Evolutionary conservation across 176 grass and related monocot genomes (phyloP).

Genomic region (Zea luxurians): DNA sequence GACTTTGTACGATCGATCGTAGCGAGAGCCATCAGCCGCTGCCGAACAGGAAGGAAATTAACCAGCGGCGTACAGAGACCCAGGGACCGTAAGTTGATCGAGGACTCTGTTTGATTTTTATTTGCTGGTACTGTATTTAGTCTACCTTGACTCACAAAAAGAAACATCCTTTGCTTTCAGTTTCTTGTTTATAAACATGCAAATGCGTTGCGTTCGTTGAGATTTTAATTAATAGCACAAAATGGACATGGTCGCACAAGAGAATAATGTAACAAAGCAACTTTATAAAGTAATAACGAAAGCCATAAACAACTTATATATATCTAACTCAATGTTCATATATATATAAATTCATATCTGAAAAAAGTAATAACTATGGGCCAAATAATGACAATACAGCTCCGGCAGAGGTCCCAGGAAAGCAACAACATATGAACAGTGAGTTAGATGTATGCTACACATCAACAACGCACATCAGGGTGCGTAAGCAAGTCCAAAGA

Average conservation of each 20-base stretch:
- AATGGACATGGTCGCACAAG: too few relatives aligned
- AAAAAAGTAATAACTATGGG: constrained; percentile 12
- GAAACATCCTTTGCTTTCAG: too few relatives aligned
- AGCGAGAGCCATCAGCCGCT: neutral
- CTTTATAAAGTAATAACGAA: neutral
- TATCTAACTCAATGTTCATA: too few relatives aligned
- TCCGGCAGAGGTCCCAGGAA: neutral
- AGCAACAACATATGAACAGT: constrained; percentile 42
- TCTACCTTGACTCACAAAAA: too few relatives aligned
- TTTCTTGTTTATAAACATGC: too few relatives aligned
- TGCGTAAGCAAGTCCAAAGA: constrained; percentile 35
- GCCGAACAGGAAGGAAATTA: neutral
- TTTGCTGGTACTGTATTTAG: too few relatives aligned
- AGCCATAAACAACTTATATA: neutral
- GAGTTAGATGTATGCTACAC: constrained; percentile 44
- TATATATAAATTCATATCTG: constrained; percentile 24
- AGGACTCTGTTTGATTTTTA: too few relatives aligned
- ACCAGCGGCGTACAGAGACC: neutral
- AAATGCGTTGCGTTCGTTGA: too few relatives aligned
- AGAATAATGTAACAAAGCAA: too few relatives aligned
- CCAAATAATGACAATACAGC: constrained; percentile 37
- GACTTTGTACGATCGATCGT: too few relatives aligned
- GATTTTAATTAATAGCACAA: too few relatives aligned
- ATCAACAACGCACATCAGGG: constrained; percentile 26
- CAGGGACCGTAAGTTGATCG: too few relatives aligned